Conservation (phyloP, 305 asterid genomes). For the Solanum hybrid region DNA sequence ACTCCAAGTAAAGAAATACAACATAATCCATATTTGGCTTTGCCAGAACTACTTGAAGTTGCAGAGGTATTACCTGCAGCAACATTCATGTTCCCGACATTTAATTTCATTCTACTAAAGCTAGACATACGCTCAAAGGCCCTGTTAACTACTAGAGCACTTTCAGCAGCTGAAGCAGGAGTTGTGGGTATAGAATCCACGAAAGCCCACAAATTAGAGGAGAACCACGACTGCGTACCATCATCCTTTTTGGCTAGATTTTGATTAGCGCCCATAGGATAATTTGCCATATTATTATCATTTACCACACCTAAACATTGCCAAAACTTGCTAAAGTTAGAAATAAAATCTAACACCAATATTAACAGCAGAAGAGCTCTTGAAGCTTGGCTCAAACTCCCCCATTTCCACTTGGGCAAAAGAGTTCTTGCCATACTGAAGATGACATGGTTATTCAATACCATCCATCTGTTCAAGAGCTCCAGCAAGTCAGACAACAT, state of each 20-base stretch:
- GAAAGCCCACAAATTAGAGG: constrained; percentile 71
- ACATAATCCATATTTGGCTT: constrained; percentile 35
- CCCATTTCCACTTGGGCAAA: constrained; percentile 81
- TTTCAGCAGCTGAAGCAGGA: constrained; percentile 94
- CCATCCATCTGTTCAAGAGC: constrained; percentile 89
- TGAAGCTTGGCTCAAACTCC: constrained; percentile 77
- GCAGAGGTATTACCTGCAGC: constrained; percentile 47
- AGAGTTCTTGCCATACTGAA: constrained; percentile 43
- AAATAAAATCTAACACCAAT: constrained; percentile 16
- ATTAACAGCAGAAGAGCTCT: constrained; percentile 53
- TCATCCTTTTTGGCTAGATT: constrained; percentile 30
- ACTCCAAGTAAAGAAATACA: constrained; percentile 58
- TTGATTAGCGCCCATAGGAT: constrained; percentile 36
- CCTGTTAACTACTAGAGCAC: constrained; percentile 34
- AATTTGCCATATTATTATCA: constrained; percentile 30
- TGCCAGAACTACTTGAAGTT: constrained; percentile 33
- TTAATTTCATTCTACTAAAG: constrained; percentile 52
- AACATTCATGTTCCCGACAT: constrained; percentile 31
- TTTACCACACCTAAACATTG: constrained; percentile 53
- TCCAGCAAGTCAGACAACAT: constrained; percentile 31
- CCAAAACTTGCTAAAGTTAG: constrained; percentile 45
- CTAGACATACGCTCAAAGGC: constrained; percentile 65
- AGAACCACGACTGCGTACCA: constrained; percentile 61
- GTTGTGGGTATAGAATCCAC: constrained; percentile 94
- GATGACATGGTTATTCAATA: constrained; percentile 29